These are phyloP conservation scores for Aspergillus sp. DNA, from an alignment of 2,329 filamentous ascomycete species.

Conservation along the genomic window DNA sequence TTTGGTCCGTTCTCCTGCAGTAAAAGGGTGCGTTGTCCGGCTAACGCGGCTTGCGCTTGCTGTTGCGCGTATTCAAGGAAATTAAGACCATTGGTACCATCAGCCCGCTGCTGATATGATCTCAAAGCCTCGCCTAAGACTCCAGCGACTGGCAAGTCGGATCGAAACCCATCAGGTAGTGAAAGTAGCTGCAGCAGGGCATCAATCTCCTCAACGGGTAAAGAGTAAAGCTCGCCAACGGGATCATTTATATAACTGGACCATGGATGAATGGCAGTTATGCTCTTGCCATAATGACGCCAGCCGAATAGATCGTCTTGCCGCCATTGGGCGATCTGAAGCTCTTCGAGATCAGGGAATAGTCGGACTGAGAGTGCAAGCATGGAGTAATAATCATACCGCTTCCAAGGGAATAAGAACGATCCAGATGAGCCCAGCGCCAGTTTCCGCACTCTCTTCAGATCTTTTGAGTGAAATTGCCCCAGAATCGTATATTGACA, in stretches of 20 bases:
- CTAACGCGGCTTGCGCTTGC: background rate
- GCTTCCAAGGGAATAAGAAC: background rate
- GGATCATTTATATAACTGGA: background rate
- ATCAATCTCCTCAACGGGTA: slow-evolving; percentile 1
- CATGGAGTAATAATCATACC: background rate
- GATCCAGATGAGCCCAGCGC: background rate
- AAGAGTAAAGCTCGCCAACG: background rate
- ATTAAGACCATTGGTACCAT: background rate
- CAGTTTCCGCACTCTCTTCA: background rate
- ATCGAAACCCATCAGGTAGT: background rate
- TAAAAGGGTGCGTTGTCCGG: background rate
- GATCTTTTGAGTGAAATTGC: background rate
- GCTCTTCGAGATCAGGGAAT: background rate
- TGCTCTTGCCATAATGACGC: background rate
- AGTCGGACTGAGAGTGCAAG: background rate
- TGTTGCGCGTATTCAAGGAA: background rate
- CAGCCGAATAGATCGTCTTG: background rate
- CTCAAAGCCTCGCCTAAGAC: background rate
- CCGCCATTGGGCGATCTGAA: slow-evolving; percentile 1
- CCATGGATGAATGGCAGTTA: background rate
- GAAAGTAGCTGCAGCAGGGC: background rate
- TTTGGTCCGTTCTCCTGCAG: background rate
- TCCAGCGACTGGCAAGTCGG: background rate
- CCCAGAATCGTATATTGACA: background rate
- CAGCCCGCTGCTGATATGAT: background rate